Evolutionary conservation across 495 filamentous ascomycete genomes (phyloP), one percentile per base, ranked within the genome.

Genomic region (Penicillium goetzii): DNA sequence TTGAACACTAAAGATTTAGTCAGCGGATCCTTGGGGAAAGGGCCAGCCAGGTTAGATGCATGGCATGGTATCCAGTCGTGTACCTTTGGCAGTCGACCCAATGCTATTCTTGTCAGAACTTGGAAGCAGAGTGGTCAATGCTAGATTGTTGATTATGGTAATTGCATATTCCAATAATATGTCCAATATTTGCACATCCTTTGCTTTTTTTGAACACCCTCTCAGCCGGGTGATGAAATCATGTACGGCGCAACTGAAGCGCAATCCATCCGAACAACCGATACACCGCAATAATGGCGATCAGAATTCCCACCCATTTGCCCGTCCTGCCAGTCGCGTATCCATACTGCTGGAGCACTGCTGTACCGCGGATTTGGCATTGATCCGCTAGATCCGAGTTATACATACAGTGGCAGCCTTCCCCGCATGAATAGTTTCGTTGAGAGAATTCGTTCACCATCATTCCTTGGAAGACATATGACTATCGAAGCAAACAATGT

Each of bases 381-480:
- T 90, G 78, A 8, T 76, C 73, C 12, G 83, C 85, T 50, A 92
- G 68, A 47, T 85, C 81, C 1, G 83, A 87, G 36, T 79, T 68
- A 70, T 89, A 94, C 86, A 90, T 89, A 74, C 91, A 94, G 19
- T 84, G 73, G 66, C 88, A 92, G 0, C 56, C 75, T 1, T 58
- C 41, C 1, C 76, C 81, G 64, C 91, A 94, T 21, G 70, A 70
- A 69, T 90, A 95, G 11, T 65, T 81, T 1, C 90, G 74, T 15
- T 85, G 40, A 0, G 72, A 75, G 69, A 95, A 93, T 74, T 95
- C 90, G 70, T 93, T 94, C 23, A 93, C 85, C 90, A 95, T 92
- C 91, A 95, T 93, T 19, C 91, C 91, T 64, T 92, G 88, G 80
- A 95, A 94, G 33, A 93, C 91, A 66, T 92, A 94, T 21, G 85